Evolutionary conservation across 495 filamentous ascomycete genomes (phyloP).

Genomic region (Poronia punctata): DNA sequence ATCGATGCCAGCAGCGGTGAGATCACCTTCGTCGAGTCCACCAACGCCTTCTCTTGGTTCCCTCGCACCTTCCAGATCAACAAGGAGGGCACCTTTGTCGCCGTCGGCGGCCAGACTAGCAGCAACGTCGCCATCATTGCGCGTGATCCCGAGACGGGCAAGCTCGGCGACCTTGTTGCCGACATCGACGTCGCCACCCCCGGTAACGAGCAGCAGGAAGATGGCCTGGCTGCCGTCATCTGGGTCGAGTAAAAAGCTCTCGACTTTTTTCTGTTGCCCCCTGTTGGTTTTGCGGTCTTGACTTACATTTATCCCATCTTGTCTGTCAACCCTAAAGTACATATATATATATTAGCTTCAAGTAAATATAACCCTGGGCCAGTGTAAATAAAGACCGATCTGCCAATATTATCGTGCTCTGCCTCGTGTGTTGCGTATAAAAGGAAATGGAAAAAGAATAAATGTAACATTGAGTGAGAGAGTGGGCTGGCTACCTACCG

Average conservation of each 20-base stretch:
- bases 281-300: no score
- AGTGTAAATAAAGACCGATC: no score
- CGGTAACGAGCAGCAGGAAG: constrained; percentile 36
- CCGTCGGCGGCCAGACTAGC: constrained; percentile 57
- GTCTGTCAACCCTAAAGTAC: no score
- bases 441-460: no score
- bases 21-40: constrained; percentile 31
- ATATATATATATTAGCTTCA: no score
- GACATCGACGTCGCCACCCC: constrained; percentile 32
- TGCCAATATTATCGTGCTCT: no score
- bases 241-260: constrained; percentile 33
- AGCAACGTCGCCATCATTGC: constrained; percentile 54
- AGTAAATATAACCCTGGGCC: no score
- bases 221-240: constrained; percentile 38
- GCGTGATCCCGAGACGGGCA: constrained; percentile 48
- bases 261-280: no score
- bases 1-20: constrained; percentile 28
- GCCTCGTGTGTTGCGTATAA: no score
- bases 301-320: no score
- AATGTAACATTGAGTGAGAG: no score
- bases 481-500: no score
- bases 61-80: constrained; percentile 58
- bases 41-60: constrained; percentile 38
- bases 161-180: constrained; percentile 45
- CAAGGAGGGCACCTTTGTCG: constrained; percentile 52